A percentile compares a stretch with the other conserved stretches of the same genome.
These are phyloP conservation scores for Torulaspora quercuum DNA, from an alignment of 805 yeast genomes.

Conservation along the genomic window DNA sequence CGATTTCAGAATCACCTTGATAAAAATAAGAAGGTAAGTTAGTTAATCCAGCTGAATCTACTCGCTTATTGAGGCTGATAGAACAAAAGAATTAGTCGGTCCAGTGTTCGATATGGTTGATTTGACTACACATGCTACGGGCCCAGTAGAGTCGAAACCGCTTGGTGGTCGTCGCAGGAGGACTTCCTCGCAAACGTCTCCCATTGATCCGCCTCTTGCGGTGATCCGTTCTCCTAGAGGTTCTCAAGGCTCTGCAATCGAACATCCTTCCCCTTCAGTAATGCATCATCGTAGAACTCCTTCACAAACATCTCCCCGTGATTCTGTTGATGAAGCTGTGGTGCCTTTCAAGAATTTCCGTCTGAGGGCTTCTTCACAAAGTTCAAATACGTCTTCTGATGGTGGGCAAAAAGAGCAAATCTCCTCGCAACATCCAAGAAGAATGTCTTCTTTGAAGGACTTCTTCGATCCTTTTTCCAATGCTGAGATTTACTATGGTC, in stretches of 20 bases:
- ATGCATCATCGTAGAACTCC: conserved; percentile 3
- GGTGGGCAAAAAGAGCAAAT: conserved; percentile 2
- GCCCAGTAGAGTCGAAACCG: conserved; percentile 3
- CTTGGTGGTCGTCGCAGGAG: conserved; percentile 7
- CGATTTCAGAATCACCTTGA: too few species aligned
- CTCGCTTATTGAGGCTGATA: too few species aligned
- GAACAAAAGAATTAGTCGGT: too few species aligned
- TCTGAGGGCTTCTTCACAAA: conserved; percentile 7
- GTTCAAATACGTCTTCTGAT: conserved; percentile 8
- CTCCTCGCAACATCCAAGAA: conserved; percentile 22
- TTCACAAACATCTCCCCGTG: conserved; percentile 8
- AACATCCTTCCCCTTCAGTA: conserved; percentile 1
- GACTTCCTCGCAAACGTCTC: conserved; percentile 10
- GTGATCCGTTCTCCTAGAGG: conserved; percentile 6
- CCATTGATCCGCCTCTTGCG: conserved; percentile 5
- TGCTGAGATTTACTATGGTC: conserved; percentile 71
- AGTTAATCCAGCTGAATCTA: too few species aligned
- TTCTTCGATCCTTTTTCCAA: conserved; percentile 57
- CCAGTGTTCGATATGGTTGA: conserved; percentile 8
- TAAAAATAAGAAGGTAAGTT: too few species aligned
- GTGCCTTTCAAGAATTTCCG: conserved; percentile 5
- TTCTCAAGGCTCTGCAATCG: conserved; percentile 8
- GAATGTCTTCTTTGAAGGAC: conserved; percentile 47
- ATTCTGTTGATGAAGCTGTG: conserved; percentile 1
- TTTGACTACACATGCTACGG: conserved; percentile 5